phyloP scores from a whole-genome alignment of 805 yeast genomes.

The Metschnikowia shivogae region DNA sequence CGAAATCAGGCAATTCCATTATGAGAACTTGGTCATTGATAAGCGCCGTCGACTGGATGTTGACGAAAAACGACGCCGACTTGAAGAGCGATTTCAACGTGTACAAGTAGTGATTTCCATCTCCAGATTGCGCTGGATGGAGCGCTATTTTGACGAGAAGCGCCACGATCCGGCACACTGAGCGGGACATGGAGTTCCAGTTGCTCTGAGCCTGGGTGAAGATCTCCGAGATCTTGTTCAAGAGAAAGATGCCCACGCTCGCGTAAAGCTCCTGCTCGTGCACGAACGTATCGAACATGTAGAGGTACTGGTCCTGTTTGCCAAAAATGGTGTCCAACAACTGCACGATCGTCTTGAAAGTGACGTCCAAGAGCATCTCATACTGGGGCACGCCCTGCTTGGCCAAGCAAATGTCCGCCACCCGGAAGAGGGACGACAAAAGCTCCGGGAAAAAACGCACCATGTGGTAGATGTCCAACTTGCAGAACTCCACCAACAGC shows the following conservation, averaged over 20 bases:
- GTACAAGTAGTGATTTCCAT: slow-evolving; percentile 26
- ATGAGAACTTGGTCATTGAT: slow-evolving; percentile 61
- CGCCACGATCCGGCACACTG: slow-evolving; percentile 57
- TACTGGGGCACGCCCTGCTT: slow-evolving; percentile 23
- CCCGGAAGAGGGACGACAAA: slow-evolving; percentile 34
- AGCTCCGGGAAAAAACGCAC: slow-evolving; percentile 61
- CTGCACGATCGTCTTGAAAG: slow-evolving; percentile 56
- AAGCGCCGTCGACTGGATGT: slow-evolving; percentile 43
- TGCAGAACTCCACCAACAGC: slow-evolving; percentile 47
- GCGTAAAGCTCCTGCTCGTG: slow-evolving; percentile 37
- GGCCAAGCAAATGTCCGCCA: slow-evolving; percentile 26
- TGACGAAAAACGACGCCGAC: slow-evolving; percentile 43
- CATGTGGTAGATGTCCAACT: slow-evolving; percentile 49
- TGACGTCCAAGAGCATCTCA: slow-evolving; percentile 30
- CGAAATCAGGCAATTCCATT: slow-evolving; percentile 56
- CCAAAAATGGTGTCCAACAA: slow-evolving; percentile 61
- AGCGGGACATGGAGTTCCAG: slow-evolving; percentile 63
- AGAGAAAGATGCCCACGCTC: slow-evolving; percentile 47
- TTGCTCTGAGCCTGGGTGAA: slow-evolving; percentile 47
- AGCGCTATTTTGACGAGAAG: slow-evolving; percentile 44
- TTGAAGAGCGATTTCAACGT: slow-evolving; percentile 33
- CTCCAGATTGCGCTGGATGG: slow-evolving; percentile 18
- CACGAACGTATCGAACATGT: slow-evolving; percentile 51
- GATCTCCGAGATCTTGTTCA: slow-evolving; percentile 43
- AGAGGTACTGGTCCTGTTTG: slow-evolving; percentile 59